Conservation (phyloP, 208 protist genomes). For the Acanthamoeba quina region DNA sequence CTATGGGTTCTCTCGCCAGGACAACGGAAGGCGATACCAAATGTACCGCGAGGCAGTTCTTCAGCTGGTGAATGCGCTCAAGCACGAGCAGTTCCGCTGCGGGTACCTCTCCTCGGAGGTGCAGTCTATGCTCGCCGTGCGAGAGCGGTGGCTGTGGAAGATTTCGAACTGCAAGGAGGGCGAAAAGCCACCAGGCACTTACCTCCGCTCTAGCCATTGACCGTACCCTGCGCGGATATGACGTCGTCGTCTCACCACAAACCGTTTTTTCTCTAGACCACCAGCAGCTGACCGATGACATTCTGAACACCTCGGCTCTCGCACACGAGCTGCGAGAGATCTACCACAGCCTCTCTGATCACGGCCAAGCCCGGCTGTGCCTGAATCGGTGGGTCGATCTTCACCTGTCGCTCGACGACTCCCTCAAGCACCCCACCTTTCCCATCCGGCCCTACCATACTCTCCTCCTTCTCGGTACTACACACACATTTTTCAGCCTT, state of each 20-base stretch:
- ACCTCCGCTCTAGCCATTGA: not conserved
- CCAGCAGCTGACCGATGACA: constrained; percentile 35
- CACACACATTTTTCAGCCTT: not conserved
- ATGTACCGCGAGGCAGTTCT: not conserved
- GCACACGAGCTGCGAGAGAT: constrained; percentile 31
- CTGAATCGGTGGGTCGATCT: constrained; percentile 14
- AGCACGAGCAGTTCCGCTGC: constrained; percentile 38
- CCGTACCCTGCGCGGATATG: not conserved
- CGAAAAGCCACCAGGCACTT: constrained; percentile 10
- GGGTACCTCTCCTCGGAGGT: constrained; percentile 15
- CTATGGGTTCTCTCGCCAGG: not conserved
- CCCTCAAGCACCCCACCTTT: not conserved
- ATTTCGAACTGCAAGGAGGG: constrained; percentile 13
- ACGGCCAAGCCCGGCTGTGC: not conserved
- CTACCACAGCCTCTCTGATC: constrained; percentile 2
- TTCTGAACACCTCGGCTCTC: not conserved
- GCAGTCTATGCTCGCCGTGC: not conserved
- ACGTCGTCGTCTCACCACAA: not conserved
- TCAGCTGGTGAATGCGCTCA: constrained; percentile 15
- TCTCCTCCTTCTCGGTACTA: constrained; percentile 4
- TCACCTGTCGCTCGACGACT: not conserved
- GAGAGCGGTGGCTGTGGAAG: constrained; percentile 17
- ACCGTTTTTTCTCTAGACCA: not conserved
- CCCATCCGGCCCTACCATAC: constrained; percentile 20
- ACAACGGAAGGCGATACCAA: not conserved